Evolutionary conservation across 2,329 filamentous ascomycete species (phyloP).

Genomic region (Pestalotiopsis sp.): DNA sequence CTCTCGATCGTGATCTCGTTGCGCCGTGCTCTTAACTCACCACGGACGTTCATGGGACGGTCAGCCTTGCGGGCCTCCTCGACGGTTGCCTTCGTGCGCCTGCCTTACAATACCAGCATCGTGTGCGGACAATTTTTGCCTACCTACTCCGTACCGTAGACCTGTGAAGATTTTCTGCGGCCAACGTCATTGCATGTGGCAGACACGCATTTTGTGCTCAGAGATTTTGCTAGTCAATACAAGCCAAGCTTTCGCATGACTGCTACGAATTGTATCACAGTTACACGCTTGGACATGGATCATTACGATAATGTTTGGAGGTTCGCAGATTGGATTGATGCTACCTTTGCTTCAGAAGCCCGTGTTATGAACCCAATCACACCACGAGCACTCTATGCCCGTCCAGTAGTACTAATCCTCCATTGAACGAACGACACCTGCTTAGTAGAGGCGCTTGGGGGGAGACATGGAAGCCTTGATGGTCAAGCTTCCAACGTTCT

Average conservation of each 20-base stretch:
- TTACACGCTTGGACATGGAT: neutral
- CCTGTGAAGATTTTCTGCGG: too few relatives aligned
- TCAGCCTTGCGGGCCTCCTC: too few relatives aligned
- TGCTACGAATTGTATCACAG: neutral
- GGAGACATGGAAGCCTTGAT: constrained; percentile 99
- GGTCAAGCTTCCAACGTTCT: constrained; percentile 99
- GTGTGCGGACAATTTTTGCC: too few relatives aligned
- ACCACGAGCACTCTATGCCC: constrained; percentile 19
- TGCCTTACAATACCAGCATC: too few relatives aligned
- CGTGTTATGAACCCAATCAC: constrained; percentile 15
- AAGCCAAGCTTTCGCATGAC: too few relatives aligned
- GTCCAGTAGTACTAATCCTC: constrained; percentile 28
- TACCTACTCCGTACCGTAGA: too few relatives aligned
- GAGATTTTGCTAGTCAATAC: too few relatives aligned
- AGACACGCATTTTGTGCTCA: too few relatives aligned
- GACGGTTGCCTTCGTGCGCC: too few relatives aligned
- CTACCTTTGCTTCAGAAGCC: constrained; percentile 20
- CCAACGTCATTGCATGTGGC: neutral
- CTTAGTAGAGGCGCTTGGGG: constrained; percentile 95
- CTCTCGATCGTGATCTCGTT: neutral
- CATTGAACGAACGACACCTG: constrained; percentile 17
- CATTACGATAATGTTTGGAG: constrained; percentile 16
- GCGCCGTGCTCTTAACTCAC: too few relatives aligned
- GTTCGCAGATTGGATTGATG: constrained; percentile 28
- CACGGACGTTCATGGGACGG: too few relatives aligned